Evolutionary conservation across 2,329 filamentous ascomycete genomes (phyloP).

Genomic region (Calonectria montana): DNA sequence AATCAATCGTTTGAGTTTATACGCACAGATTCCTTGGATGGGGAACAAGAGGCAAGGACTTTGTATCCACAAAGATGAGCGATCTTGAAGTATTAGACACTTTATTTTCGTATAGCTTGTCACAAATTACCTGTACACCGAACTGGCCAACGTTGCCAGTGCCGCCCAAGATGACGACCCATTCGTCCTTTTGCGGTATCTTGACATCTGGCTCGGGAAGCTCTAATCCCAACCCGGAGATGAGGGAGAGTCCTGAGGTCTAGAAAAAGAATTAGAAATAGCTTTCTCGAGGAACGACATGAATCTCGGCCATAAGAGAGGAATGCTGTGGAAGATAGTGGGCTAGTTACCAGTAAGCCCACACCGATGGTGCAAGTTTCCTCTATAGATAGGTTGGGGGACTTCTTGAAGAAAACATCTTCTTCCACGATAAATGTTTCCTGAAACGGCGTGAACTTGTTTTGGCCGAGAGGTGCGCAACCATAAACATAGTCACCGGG

Average conservation of each 20-base stretch:
- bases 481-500: conserved; percentile 50
- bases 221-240: conserved; percentile 41
- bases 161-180: conserved; percentile 51
- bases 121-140: conserved; percentile 42
- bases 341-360: conserved; percentile 44
- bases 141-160: conserved; percentile 50
- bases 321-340: not conserved
- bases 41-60: conserved; percentile 51
- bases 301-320: too few species aligned
- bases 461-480: conserved; percentile 48
- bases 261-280: conserved; percentile 23
- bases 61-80: conserved; percentile 50
- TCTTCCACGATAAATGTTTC: conserved; percentile 53
- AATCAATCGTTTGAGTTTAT: too few species aligned
- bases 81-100: conserved; percentile 36
- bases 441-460: conserved; percentile 50
- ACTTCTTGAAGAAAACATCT: conserved; percentile 46
- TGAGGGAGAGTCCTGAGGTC: conserved; percentile 49
- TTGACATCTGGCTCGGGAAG: conserved; percentile 34
- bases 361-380: conserved; percentile 50
- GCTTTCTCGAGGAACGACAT: not conserved
- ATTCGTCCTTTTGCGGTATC: conserved; percentile 42
- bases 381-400: conserved; percentile 40
- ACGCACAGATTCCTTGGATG: conserved; percentile 41
- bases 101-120: too few species aligned